Evolutionary conservation across 176 grass and related monocot genomes (phyloP).

Genomic region (Eleusine indica): DNA sequence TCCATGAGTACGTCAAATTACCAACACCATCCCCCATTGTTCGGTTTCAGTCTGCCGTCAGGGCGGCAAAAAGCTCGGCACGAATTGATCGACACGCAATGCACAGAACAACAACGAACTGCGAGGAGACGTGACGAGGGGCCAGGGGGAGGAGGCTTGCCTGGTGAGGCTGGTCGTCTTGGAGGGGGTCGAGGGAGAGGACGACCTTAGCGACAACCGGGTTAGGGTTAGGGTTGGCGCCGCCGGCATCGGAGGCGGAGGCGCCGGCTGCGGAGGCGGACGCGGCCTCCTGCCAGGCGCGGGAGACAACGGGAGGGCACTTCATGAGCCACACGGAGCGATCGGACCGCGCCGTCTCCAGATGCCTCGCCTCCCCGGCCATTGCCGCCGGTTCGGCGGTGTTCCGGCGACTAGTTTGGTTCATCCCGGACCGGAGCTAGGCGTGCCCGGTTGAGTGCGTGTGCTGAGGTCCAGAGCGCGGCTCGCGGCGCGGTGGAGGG

Average conservation of each 20-base stretch:
- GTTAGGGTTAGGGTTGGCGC: slow-evolving; percentile 35
- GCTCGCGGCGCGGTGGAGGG: neutral
- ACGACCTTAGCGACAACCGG: slow-evolving; percentile 76
- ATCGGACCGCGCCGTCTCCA: slow-evolving; percentile 70
- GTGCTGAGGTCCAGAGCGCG: neutral
- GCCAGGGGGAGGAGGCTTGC: slow-evolving; percentile 24
- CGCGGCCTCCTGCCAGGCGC: slow-evolving; percentile 61
- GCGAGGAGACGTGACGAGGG: neutral
- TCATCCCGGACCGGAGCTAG: neutral
- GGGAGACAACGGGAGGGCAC: slow-evolving; percentile 76
- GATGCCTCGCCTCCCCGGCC: slow-evolving; percentile 58
- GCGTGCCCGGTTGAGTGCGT: neutral
- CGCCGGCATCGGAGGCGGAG: slow-evolving; percentile 8
- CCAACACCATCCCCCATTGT: neutral
- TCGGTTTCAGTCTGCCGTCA: neutral
- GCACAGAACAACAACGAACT: neutral
- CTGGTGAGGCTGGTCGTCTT: slow-evolving; percentile 57
- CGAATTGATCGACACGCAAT: neutral
- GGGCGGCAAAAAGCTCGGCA: neutral
- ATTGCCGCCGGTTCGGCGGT: neutral
- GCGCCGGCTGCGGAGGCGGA: slow-evolving; percentile 6
- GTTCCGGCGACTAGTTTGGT: neutral
- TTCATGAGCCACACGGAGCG: slow-evolving; percentile 91
- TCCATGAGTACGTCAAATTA: neutral
- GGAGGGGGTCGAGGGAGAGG: slow-evolving; percentile 74